Evolutionary conservation across 2,329 filamentous ascomycete species (phyloP), one percentile per base, ranked within the genome.

Genomic region (Ceratocystis cacaofunesta): DNA sequence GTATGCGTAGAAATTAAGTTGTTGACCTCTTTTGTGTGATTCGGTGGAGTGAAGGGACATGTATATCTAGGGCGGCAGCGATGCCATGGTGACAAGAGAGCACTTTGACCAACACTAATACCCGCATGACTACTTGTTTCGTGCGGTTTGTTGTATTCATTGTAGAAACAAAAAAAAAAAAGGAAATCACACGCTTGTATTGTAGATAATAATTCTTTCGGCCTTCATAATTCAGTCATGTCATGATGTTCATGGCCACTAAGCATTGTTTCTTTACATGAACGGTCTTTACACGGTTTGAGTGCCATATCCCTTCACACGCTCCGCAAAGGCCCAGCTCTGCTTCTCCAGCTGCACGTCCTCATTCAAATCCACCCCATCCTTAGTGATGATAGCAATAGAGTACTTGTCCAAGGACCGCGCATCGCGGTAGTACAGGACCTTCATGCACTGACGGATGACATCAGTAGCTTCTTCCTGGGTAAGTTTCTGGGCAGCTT

Each of bases 291-390:
- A 85, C 12, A 84, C 82, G 58, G 78, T 81, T 80, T 97, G 92
- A 30, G 92, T 95, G 68, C 94, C 94, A 74, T 99, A 99, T 57
- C 94, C 94, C 76, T 85, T 88, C 76, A 99, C 96, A 71, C 87
- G 83, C 74, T 97, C 92, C 28, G 94, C 94, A 79, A 99, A 99
- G 63, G 89, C 91, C 94, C 92, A 97, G 82, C 91, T 96, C 82
- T 97, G 92, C 72, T 86, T 82, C 81, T 97, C 92, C 70, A 99
- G 81, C 81, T 91, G 86, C 80, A 95, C 89, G 71, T 88, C 79
- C 76, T 95, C 85, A 75, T 86, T 87, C 70, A 96, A 75, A 65
- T 95, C 88, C 67, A 97, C 85, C n/a, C 89, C 90, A 61, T 90
- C 89, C 77, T 90, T 88, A 65, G 89, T 94, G 66, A 99, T 82